Evolutionary conservation across 495 filamentous ascomycete species (phyloP), one percentile per base, ranked within the genome.

Genomic region (Xylaria scruposa): DNA sequence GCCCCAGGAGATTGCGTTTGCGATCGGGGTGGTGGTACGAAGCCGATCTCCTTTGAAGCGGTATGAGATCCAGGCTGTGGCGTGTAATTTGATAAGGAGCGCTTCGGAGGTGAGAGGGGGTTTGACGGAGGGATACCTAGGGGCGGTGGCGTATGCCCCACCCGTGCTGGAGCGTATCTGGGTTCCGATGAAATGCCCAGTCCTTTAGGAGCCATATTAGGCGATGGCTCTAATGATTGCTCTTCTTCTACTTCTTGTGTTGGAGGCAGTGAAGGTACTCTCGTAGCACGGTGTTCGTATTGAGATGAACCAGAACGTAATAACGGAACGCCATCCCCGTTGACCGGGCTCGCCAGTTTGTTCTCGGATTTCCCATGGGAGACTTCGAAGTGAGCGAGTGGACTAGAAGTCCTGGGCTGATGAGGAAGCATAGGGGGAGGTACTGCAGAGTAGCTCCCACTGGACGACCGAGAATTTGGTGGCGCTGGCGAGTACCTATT

Each of bases 401-500:
- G 94, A 76, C 94, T 97, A 24, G 92, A 96, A 24, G 93, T 96
- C 66, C 93, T 89, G 10, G 94, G 93, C 69, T 93, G 93, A 80
- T 94, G 94, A 15, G 91, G 86, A 75, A 94, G 82, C 5, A 85
- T 72, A 4, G 88, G 84, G 36, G 87, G 81, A 61, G 80, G 80
- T 73, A 75, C 70, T 26, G 79, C 80, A 24, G 79, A 76, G 76
- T 88, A 84, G 29, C 77, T 77, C 69, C 79, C 81, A 59, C 77
- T 78, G 42, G 83, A 69, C 13, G 81, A 80, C 42, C 81, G 78
- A 54, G 74, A 74, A 19, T 36, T 75, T 38, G 85, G 80, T 15
- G 85, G 86, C 42, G 86, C 86, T 17, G 88, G 87, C 62, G 87
- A 88, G 74, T 89, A 89, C 56, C 87, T 80, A 75, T 78, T 84